A percentile compares a stretch with the other conserved stretches of the same genome.
These are phyloP conservation scores for Castanea sativa DNA, from an alignment of 306 rosid species.

Conservation along the genomic window DNA sequence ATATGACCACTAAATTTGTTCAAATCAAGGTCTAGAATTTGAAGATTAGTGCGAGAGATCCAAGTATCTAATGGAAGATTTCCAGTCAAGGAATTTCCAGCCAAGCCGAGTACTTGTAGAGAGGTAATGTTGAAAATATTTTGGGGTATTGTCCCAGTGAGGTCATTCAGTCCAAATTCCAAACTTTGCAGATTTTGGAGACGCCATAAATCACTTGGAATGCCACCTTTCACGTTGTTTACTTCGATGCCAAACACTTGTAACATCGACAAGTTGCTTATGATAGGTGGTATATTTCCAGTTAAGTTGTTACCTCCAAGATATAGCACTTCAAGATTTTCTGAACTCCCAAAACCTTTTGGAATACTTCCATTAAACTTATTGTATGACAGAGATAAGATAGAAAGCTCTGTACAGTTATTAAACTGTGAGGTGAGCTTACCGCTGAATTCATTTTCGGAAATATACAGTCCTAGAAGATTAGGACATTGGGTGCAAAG, in stretches of 20 bases:
- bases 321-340: background rate
- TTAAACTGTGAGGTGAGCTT: background rate
- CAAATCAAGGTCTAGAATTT: accelerated
- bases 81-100: background rate
- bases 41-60: background rate
- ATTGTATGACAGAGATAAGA: background rate
- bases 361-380: background rate
- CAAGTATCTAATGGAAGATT: background rate
- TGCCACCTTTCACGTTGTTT: background rate
- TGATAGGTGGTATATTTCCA: background rate
- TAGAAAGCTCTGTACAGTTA: background rate
- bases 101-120: background rate
- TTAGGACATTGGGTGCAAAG: background rate
- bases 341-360: background rate
- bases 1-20: background rate
- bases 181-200: background rate
- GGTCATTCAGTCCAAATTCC: background rate
- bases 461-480: background rate
- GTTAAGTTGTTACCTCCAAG: background rate
- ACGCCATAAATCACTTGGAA: background rate
- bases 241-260: background rate
- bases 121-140: background rate
- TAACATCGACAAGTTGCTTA: background rate
- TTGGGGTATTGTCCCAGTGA: background rate
- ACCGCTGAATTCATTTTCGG: background rate